Conservation (phyloP, 345 rosid genomes). For the Eucalyptus pumila region DNA sequence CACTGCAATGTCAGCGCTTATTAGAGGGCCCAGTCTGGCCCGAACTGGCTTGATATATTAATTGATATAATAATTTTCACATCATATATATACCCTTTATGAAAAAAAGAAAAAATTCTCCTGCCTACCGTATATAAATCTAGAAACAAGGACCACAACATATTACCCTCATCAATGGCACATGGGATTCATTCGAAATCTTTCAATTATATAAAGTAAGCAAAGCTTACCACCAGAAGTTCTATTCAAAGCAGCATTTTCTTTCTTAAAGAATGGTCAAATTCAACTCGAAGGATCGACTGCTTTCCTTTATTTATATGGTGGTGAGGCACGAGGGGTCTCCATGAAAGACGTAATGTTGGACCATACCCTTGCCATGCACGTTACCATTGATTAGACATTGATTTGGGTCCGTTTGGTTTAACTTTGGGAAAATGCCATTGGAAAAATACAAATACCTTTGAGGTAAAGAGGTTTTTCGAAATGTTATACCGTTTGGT, state of each 20-base stretch:
- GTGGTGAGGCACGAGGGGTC: not conserved
- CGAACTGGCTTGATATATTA: too few species aligned
- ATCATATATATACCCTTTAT: not conserved
- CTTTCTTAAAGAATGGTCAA: not conserved
- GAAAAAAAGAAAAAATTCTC: not conserved
- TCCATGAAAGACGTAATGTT: not conserved
- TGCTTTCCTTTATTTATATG: not conserved
- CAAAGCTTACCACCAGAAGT: not conserved
- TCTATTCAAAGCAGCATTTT: not conserved
- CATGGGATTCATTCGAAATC: not conserved
- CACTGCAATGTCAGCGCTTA: not conserved
- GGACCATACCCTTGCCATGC: not conserved
- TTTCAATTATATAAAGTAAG: not conserved
- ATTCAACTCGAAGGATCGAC: not conserved
- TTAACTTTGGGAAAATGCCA: too few species aligned
- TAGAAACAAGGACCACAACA: not conserved
- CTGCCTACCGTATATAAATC: not conserved
- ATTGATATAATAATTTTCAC: not conserved
- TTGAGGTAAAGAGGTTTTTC: too few species aligned
- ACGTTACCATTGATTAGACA: not conserved
- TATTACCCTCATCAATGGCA: not conserved
- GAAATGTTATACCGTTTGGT: too few species aligned
- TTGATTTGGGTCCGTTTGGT: not conserved
- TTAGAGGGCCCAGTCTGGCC: not conserved
- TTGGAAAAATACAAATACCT: rapidly evolving